A percentile compares a stretch with the other conserved stretches of the same genome.
Evolutionary conservation across 2,329 filamentous ascomycete genomes (phyloP).

Genomic region (Neonectria coccinea): DNA sequence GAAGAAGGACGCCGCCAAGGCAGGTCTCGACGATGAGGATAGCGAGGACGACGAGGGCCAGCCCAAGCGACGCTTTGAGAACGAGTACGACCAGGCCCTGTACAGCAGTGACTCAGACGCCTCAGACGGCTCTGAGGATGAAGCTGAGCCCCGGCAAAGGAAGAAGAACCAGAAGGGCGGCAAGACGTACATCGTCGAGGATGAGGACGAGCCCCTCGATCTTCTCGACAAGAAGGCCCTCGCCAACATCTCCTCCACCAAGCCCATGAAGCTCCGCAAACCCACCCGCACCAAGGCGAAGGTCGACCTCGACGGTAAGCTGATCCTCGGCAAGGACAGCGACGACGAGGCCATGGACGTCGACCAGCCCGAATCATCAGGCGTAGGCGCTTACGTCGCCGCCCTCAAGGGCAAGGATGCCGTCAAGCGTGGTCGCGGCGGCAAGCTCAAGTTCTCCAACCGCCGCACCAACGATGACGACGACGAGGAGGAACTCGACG

Average conservation of each 20-base stretch:
- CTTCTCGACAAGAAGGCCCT: conserved; percentile 89
- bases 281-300: conserved; percentile 71
- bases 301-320: conserved; percentile 81
- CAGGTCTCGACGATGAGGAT: conserved; percentile 67
- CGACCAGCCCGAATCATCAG: conserved; percentile 68
- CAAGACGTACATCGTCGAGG: conserved; percentile 90
- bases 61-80: conserved; percentile 77
- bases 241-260: conserved; percentile 92
- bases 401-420: conserved; percentile 76
- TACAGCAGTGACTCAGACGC: conserved; percentile 82
- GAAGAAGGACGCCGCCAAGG: conserved; percentile 79
- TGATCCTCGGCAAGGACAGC: conserved; percentile 74
- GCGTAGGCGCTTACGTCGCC: conserved; percentile 76
- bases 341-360: conserved; percentile 71
- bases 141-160: conserved; percentile 62
- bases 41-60: conserved; percentile 63
- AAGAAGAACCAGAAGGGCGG: conserved; percentile 69
- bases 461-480: conserved; percentile 61
- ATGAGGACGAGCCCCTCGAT: conserved; percentile 94
- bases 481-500: conserved; percentile 61
- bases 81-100: conserved; percentile 95
- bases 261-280: conserved; percentile 75
- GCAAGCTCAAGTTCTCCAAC: conserved; percentile 79
- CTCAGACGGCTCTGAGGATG: conserved; percentile 63
- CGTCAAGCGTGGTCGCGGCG: conserved; percentile 72